phyloP scores from a whole-genome alignment of 2,329 filamentous ascomycete genomes.

The Claviceps sp. region DNA sequence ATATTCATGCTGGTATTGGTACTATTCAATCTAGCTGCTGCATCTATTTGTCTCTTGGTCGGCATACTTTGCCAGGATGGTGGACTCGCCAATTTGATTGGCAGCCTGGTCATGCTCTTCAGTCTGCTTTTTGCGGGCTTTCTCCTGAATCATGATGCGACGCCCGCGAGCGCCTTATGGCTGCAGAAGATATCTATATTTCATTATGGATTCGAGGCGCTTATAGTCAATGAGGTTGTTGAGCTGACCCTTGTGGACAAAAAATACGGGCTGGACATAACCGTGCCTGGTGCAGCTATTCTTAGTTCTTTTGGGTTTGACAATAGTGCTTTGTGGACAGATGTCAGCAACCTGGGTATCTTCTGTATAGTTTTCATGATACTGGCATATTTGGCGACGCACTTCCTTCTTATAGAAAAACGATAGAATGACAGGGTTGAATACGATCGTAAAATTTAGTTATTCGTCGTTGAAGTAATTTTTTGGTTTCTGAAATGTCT shows the following conservation, averaged over 20 bases:
- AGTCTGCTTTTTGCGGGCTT: conserved; percentile 89
- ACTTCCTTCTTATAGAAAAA: conserved; percentile 83
- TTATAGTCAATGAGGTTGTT: conserved; percentile 94
- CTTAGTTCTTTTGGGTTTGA: conserved; percentile 91
- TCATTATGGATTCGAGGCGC: conserved; percentile 90
- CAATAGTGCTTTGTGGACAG: conserved; percentile 71
- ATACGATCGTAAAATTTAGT: background rate
- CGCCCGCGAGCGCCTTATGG: conserved; percentile 76
- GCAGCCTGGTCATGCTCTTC: conserved; percentile 94
- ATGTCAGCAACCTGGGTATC: conserved; percentile 67
- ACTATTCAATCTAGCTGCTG: conserved; percentile 89
- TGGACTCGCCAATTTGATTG: conserved; percentile 84
- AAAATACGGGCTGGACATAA: conserved; percentile 93
- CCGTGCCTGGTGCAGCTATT: conserved; percentile 87
- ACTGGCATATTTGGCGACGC: conserved; percentile 84
- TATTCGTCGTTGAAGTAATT: too few species aligned
- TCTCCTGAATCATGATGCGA: conserved; percentile 86
- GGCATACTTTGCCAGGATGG: conserved; percentile 88
- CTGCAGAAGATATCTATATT: conserved; percentile 91
- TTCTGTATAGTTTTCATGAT: conserved; percentile 77
- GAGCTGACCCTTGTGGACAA: conserved; percentile 81
- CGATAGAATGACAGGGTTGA: conserved; percentile 19
- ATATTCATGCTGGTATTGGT: conserved; percentile 86
- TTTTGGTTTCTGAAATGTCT: too few species aligned
- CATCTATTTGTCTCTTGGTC: conserved; percentile 88